Conservation (phyloP, 345 rosid genomes). For the Pugionium cornutum region DNA sequence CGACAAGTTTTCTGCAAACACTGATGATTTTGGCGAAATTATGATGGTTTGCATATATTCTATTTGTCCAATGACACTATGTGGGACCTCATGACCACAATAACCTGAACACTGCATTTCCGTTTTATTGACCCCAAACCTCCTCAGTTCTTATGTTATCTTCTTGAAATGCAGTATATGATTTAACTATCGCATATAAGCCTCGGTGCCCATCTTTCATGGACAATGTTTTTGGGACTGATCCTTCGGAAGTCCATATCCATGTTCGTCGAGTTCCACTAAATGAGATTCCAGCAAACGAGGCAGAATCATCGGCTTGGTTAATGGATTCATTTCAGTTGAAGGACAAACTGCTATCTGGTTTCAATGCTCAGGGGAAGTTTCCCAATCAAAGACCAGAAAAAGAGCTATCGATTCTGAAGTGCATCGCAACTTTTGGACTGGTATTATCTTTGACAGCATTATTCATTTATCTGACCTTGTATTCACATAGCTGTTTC, state of each 20-base stretch:
- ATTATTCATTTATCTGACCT: conserved; percentile 57
- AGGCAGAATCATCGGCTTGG: conserved; percentile 57
- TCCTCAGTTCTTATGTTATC: conserved; percentile 3
- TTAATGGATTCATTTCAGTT: conserved; percentile 56
- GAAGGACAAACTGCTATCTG: conserved; percentile 62
- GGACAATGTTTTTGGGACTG: conserved; percentile 80
- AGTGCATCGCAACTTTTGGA: conserved; percentile 49
- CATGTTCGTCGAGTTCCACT: conserved; percentile 58
- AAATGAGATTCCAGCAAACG: conserved; percentile 51
- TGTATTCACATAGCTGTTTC: conserved; percentile 53
- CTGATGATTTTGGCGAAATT: neutral
- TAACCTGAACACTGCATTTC: conserved; percentile 5
- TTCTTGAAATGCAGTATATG: conserved; percentile 63
- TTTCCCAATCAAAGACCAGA: conserved; percentile 57
- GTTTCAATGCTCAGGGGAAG: conserved; percentile 58
- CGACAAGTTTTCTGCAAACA: neutral
- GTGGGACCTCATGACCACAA: conserved; percentile 12
- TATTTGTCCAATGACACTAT: neutral
- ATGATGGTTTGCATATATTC: neutral
- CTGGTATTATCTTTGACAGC: conserved; percentile 55
- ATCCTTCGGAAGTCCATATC: conserved; percentile 83
- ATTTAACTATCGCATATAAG: conserved; percentile 74
- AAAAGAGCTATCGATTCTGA: conserved; percentile 50
- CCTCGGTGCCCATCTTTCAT: conserved; percentile 64
- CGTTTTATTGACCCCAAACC: neutral